Conservation (phyloP, 192 early-diverging fungal species). For the Mortierella hygrophila region DNA sequence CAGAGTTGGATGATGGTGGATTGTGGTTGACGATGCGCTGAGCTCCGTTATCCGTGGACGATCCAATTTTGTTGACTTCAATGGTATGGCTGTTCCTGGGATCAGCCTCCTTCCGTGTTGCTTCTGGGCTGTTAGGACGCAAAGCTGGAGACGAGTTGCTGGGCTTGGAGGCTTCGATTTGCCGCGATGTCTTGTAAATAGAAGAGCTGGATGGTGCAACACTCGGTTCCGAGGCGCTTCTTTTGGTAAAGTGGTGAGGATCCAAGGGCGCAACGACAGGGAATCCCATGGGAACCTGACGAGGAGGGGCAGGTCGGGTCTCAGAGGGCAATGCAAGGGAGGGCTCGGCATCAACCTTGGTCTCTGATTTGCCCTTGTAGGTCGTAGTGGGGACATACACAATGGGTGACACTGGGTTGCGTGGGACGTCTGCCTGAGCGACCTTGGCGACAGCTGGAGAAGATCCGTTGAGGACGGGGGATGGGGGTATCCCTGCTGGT, state of each 20-base stretch:
- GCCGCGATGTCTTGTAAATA: slow-evolving; percentile 16
- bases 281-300: slow-evolving; percentile 40
- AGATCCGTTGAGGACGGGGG: slow-evolving; percentile 14
- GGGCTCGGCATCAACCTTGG: slow-evolving; percentile 15
- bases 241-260: slow-evolving; percentile 32
- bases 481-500: slow-evolving; percentile 35
- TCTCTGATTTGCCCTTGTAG: slow-evolving; percentile 34
- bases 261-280: slow-evolving; percentile 45
- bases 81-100: slow-evolving; percentile 27
- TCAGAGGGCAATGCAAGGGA: slow-evolving; percentile 17
- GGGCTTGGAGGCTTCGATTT: slow-evolving; percentile 16
- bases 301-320: slow-evolving; percentile 31
- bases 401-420: slow-evolving; percentile 39
- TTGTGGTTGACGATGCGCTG: slow-evolving; percentile 15
- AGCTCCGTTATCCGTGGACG: slow-evolving; percentile 12
- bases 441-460: not conserved
- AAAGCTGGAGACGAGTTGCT: not conserved
- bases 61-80: slow-evolving; percentile 15
- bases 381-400: slow-evolving; percentile 44
- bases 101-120: slow-evolving; percentile 21
- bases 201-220: slow-evolving; percentile 5
- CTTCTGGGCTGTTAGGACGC: slow-evolving; percentile 28
- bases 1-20: not conserved
- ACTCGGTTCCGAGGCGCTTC: slow-evolving; percentile 15
- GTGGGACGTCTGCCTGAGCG: slow-evolving; percentile 2